Percentiles rank a stretch among this genome's conserved stretches.
phyloP scores from a whole-genome alignment of 257 asterid genomes.

The Solanum neorickii region DNA sequence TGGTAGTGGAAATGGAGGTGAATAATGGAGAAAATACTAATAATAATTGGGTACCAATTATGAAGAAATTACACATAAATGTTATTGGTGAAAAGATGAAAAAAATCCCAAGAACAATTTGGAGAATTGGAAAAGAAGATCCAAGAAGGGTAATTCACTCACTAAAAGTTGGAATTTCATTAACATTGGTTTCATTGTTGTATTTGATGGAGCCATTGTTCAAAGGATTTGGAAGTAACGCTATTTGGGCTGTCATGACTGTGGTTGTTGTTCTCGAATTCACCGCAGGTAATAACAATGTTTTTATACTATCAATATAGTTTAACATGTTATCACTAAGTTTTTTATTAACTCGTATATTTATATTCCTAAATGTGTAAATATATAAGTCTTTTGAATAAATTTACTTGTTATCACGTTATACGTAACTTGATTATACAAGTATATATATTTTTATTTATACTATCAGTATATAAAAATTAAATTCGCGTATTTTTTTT shows the following conservation, averaged over 20 bases:
- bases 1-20: neutral
- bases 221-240: slow-evolving; percentile 56
- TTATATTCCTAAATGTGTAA: neutral
- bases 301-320: neutral
- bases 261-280: slow-evolving; percentile 93
- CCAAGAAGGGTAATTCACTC: slow-evolving; percentile 65
- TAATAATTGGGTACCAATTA: neutral
- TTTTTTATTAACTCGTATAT: neutral
- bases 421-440: neutral
- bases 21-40: neutral
- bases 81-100: slow-evolving; percentile 15
- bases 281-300: slow-evolving; percentile 47
- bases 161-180: slow-evolving; percentile 73
- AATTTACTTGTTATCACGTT: neutral
- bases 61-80: slow-evolving; percentile 25
- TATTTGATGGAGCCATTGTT: slow-evolving; percentile 80
- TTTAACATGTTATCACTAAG: neutral
- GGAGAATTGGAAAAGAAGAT: slow-evolving; percentile 63
- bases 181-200: slow-evolving; percentile 64
- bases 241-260: slow-evolving; percentile 99
- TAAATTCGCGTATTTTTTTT: neutral
- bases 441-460: neutral
- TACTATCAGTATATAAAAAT: neutral
- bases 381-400: neutral
- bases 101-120: slow-evolving; percentile 15